phyloP scores from a whole-genome alignment of 305 asterid species.

The Fraxinus nigra region DNA sequence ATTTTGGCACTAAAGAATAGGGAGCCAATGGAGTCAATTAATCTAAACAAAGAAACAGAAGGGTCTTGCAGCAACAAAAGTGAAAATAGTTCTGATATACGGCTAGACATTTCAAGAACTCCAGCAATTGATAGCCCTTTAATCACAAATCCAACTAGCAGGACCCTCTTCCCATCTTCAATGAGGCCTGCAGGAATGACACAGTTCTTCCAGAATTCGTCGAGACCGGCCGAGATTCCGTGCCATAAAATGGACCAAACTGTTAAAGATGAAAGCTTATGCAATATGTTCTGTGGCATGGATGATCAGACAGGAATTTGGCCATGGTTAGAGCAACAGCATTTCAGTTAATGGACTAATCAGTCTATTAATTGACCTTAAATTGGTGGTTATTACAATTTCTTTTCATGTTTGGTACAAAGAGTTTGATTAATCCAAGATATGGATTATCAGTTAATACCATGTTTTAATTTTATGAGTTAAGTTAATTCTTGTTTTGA shows the following conservation, averaged over 20 bases:
- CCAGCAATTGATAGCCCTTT: conserved; percentile 51
- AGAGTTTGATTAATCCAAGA: neutral
- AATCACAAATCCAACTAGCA: conserved; percentile 23
- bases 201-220: conserved; percentile 11
- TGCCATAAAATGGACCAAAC: conserved; percentile 35
- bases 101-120: conserved; percentile 46
- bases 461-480: conserved; percentile 3
- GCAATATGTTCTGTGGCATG: conserved; percentile 59
- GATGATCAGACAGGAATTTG: conserved; percentile 69
- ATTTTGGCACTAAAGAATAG: conserved; percentile 54
- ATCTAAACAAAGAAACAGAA: conserved; percentile 73
- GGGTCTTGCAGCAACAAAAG: conserved; percentile 63
- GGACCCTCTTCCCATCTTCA: conserved; percentile 40
- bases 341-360: conserved; percentile 37
- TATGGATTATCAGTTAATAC: neutral
- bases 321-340: conserved; percentile 69
- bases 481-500: conserved; percentile 17
- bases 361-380: neutral
- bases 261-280: conserved; percentile 63
- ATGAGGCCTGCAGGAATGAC: conserved; percentile 27
- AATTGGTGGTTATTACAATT: conserved; percentile 1
- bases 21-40: conserved; percentile 62
- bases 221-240: conserved; percentile 35
- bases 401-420: conserved; percentile 16
- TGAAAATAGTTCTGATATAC: conserved; percentile 63